These are phyloP conservation scores for Creolimax fragrantissima DNA, from an alignment of 78 protist species.

Conservation along the genomic window DNA sequence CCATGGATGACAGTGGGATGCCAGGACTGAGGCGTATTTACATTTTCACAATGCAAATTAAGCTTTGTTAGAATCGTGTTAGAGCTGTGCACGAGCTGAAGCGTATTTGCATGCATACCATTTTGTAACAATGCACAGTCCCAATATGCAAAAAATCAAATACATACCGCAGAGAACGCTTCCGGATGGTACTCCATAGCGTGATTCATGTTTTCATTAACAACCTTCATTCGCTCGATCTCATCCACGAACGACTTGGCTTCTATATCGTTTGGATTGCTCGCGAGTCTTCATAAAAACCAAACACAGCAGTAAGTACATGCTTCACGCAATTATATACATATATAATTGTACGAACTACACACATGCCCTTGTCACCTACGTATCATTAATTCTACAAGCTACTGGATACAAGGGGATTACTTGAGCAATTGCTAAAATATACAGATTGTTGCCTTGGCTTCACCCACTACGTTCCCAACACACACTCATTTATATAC, in stretches of 20 bases:
- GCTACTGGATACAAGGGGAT: no score
- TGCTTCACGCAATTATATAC: background rate
- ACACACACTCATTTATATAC: no score
- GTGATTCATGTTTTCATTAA: background rate
- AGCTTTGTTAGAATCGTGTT: no score
- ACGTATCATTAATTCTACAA: background rate
- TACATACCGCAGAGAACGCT: conserved; percentile 34
- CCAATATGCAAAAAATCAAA: no score
- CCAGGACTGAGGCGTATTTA: no score
- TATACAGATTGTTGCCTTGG: background rate
- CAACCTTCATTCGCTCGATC: conserved; percentile 13
- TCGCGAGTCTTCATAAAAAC: background rate
- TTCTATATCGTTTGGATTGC: conserved; percentile 25
- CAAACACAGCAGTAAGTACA: background rate
- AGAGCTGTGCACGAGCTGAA: no score
- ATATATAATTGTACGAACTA: background rate
- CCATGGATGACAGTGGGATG: no score
- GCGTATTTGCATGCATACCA: no score
- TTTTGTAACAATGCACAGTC: no score
- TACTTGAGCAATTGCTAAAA: background rate
- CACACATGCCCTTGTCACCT: background rate
- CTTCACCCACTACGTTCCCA: background rate
- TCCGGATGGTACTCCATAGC: conserved; percentile 56
- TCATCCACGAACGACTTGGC: conserved; percentile 26
- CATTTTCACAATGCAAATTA: no score